Evolutionary conservation across 1,284 basidiomycete genomes (phyloP).

Genomic region (Ceratobasidium sp.): DNA sequence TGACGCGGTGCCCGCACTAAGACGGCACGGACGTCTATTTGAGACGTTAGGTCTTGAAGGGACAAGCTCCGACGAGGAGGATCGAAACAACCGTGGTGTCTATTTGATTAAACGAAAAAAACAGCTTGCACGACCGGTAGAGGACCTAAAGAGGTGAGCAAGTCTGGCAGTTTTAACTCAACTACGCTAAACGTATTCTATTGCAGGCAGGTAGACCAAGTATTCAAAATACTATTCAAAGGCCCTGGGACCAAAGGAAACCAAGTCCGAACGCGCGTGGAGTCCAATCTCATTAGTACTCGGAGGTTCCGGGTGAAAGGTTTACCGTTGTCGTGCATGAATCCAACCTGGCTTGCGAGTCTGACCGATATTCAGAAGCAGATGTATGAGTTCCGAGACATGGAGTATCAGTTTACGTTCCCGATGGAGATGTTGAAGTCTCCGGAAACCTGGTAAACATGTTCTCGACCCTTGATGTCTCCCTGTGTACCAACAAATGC

Average conservation of each 20-base stretch:
- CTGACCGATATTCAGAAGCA: not conserved
- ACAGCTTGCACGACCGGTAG: not conserved
- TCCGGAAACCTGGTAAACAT: not conserved
- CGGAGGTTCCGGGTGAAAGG: not conserved
- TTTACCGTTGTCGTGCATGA: not conserved
- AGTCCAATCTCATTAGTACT: not conserved
- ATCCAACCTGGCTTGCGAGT: not conserved
- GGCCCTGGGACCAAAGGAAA: not conserved
- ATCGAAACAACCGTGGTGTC: not conserved
- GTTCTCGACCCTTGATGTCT: too few relatives aligned
- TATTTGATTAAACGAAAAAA: not conserved
- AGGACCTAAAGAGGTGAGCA: not conserved
- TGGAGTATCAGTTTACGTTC: not conserved
- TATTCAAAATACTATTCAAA: not conserved
- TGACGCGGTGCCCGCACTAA: not conserved
- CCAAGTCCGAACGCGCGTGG: not conserved
- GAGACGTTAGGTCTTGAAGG: constrained; percentile 7
- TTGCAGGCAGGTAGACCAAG: not conserved
- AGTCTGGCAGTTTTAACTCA: not conserved
- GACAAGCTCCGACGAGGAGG: constrained; percentile 11
- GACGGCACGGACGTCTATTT: not conserved
- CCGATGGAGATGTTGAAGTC: not conserved
- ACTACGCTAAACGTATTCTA: too few relatives aligned
- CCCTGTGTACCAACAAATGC: too few relatives aligned
- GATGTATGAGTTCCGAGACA: not conserved